Conservation (phyloP, 2,329 filamentous ascomycete genomes). For the Neopestalotiopsis clavispora region DNA sequence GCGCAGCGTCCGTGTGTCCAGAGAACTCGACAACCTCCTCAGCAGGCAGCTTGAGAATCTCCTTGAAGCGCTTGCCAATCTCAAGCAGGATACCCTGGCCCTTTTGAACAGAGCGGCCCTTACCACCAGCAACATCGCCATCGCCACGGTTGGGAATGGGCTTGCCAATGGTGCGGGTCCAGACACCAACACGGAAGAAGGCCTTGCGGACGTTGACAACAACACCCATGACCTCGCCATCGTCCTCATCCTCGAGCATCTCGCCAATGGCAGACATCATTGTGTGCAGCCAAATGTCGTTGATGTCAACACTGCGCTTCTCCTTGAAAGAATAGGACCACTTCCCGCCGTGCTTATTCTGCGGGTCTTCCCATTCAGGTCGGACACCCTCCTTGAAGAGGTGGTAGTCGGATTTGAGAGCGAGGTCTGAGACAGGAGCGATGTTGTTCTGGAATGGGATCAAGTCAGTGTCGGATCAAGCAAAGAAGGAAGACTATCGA, state of each 20-base stretch:
- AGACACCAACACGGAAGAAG: slow-evolving; percentile 96
- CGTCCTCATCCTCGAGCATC: slow-evolving; percentile 91
- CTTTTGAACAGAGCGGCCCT: slow-evolving; percentile 80
- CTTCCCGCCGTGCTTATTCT: slow-evolving; percentile 99
- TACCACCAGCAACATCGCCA: slow-evolving; percentile 73
- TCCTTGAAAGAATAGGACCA: slow-evolving; percentile 99
- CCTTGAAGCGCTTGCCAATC: slow-evolving; percentile 93
- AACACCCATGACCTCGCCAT: slow-evolving; percentile 98
- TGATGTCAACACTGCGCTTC: slow-evolving; percentile 88
- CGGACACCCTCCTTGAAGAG: slow-evolving; percentile 98
- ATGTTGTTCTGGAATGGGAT: slow-evolving; percentile 85
- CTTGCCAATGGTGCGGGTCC: slow-evolving; percentile 94
- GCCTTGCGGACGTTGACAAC: slow-evolving; percentile 98
- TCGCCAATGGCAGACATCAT: slow-evolving; percentile 97
- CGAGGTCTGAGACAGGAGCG: slow-evolving; percentile 90
- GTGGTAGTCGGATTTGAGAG: slow-evolving; percentile 98
- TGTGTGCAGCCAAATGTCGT: slow-evolving; percentile 94
- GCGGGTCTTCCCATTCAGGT: slow-evolving; percentile 96
- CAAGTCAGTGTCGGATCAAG: slow-evolving; percentile 13
- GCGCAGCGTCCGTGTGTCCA: slow-evolving; percentile 92
- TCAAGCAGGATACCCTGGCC: slow-evolving; percentile 81
- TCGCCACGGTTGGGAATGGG: slow-evolving; percentile 77
- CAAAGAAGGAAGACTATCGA: neutral
- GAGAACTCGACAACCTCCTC: slow-evolving; percentile 89
- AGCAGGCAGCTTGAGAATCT: slow-evolving; percentile 78